These are phyloP conservation scores for Trematosphaeria pertusa DNA, from an alignment of 2,329 filamentous ascomycete genomes.

Conservation along the genomic window DNA sequence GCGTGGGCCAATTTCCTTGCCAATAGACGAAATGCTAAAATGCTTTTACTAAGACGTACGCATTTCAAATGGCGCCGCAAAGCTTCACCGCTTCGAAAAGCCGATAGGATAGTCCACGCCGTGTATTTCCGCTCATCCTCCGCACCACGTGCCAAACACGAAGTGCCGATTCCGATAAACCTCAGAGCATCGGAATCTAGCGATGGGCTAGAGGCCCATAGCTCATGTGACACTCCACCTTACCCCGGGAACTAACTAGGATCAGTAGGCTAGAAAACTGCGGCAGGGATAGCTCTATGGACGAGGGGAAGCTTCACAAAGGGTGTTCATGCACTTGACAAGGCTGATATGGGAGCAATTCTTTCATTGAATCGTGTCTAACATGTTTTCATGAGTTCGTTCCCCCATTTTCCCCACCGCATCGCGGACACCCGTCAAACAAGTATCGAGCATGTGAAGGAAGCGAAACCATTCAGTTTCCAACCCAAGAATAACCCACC, in stretches of 20 bases:
- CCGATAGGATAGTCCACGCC: too few relatives aligned
- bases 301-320: slow-evolving; percentile 18
- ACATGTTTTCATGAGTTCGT: slow-evolving; percentile 16
- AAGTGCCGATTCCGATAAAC: too few relatives aligned
- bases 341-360: slow-evolving; percentile 27
- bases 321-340: slow-evolving; percentile 1
- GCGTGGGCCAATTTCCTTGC: too few relatives aligned
- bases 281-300: slow-evolving; percentile 28
- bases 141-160: too few relatives aligned
- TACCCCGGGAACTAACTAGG: slow-evolving; percentile 28
- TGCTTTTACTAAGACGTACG: too few relatives aligned
- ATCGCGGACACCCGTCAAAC: background rate
- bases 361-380: slow-evolving; percentile 39
- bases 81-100: too few relatives aligned
- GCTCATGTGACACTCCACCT: slow-evolving; percentile 8
- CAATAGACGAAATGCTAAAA: too few relatives aligned
- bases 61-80: too few relatives aligned
- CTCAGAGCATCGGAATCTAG: too few relatives aligned
- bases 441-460: background rate
- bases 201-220: too few relatives aligned
- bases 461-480: background rate
- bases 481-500: background rate
- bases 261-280: slow-evolving; percentile 28
- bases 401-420: background rate
- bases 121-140: too few relatives aligned